A percentile compares a stretch with the other conserved stretches of the same genome.
Conservation (phyloP, 306 rosid species). For the Ceratonia siliqua region DNA sequence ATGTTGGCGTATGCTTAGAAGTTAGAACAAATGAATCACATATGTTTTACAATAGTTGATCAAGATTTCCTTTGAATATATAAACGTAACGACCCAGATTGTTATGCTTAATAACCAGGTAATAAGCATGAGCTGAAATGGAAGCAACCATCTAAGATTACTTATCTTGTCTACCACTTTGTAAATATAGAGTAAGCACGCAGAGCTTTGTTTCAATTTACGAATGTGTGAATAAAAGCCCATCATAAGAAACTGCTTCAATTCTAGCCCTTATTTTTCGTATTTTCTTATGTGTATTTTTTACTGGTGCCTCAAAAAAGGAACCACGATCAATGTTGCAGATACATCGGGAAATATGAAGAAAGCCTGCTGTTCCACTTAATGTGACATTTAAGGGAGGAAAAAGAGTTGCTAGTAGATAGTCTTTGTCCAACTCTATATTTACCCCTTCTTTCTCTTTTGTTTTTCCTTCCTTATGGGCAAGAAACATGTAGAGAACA, state of each 20-base stretch:
- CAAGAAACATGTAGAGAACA: slow-evolving; percentile 64
- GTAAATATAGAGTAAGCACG: neutral
- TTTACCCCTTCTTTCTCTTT: slow-evolving; percentile 20
- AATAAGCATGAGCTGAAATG: neutral
- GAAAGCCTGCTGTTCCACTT: slow-evolving; percentile 77
- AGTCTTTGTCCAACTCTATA: slow-evolving; percentile 26
- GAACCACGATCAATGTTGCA: slow-evolving; percentile 82
- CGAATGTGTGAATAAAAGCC: neutral
- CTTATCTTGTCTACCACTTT: neutral
- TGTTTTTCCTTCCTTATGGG: slow-evolving; percentile 37
- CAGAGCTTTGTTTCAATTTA: neutral
- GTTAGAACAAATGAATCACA: neutral
- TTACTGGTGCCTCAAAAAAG: slow-evolving; percentile 31
- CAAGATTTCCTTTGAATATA: neutral
- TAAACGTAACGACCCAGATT: neutral
- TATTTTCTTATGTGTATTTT: neutral
- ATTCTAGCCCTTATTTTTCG: neutral
- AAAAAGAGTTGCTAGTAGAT: slow-evolving; percentile 42
- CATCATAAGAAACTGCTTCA: neutral
- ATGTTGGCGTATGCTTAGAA: too few relatives aligned
- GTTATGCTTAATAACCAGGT: neutral
- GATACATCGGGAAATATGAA: slow-evolving; percentile 58
- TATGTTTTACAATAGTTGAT: neutral
- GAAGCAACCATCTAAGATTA: neutral
- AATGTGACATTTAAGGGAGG: slow-evolving; percentile 32